A percentile compares a stretch with the other conserved stretches of the same genome.
Evolutionary conservation across 257 asterid genomes (phyloP).

Genomic region (Haberlea rhodopensis): DNA sequence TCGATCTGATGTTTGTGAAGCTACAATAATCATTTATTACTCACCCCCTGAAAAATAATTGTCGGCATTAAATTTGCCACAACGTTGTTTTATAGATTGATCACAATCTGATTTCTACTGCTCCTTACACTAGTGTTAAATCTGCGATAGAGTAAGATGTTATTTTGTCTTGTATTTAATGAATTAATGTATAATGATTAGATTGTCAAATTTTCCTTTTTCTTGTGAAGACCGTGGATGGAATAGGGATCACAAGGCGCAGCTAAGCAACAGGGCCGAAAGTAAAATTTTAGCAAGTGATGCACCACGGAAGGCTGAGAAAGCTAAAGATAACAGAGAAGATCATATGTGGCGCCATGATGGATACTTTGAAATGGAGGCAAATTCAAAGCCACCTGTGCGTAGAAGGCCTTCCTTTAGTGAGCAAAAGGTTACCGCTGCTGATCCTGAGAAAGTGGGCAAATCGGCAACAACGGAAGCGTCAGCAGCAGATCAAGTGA

Average conservation of each 20-base stretch:
- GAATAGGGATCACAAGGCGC: constrained; percentile 62
- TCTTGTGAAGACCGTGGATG: constrained; percentile 64
- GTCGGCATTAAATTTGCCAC: no score
- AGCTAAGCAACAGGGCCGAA: constrained; percentile 28
- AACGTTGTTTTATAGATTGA: no score
- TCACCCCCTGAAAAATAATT: no score
- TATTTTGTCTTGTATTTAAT: constrained; percentile 4
- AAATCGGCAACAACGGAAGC: constrained; percentile 28
- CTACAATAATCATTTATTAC: no score
- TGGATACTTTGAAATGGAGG: constrained; percentile 60
- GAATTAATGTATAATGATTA: constrained; percentile 19
- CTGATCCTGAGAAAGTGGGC: constrained; percentile 44
- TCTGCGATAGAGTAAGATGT: neutral
- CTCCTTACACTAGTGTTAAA: neutral
- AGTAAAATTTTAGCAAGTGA: constrained; percentile 36
- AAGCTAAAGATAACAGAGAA: constrained; percentile 41
- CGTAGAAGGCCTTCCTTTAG: constrained; percentile 74
- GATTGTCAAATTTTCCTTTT: constrained; percentile 9
- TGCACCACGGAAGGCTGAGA: constrained; percentile 42
- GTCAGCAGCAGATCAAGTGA: constrained; percentile 28
- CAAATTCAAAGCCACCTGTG: constrained; percentile 47
- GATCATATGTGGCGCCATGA: constrained; percentile 68
- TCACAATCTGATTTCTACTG: neutral
- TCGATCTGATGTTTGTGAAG: neutral
- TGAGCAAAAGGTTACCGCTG: constrained; percentile 55